Evolutionary conservation across 169 alveolate species (phyloP), one percentile per base, ranked within the genome.

Genomic region (Plasmodium adleri): DNA sequence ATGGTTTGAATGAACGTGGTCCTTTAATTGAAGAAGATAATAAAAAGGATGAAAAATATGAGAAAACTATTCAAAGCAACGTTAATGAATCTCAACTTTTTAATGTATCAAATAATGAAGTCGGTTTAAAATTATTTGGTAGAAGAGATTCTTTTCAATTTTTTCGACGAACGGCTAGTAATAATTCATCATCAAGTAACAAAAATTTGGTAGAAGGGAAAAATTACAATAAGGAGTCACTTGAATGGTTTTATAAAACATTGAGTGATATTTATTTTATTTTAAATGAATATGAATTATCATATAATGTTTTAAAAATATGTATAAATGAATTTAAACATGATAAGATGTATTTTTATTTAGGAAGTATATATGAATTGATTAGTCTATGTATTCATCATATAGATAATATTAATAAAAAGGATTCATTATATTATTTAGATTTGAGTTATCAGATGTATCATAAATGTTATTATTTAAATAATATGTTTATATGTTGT

Each of bases 321-420:
- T 76, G 89, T 71, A 76, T 76, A 43, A 76, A 64, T 17, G 89
- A 76, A 50, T 76, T 76, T 76, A 76, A 76, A 59, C 78, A 76
- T 66, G 76, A 52, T 8, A 76, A 76, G 39, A 9, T 50, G 39
- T 76, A 76, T 63, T 64, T 32, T 71, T 76, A 76, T 45, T 8
- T 76, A 32, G 89, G 78, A 0, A 76, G 15, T 52, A 17, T 76
- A 5, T 76, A 76, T 58, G 75, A 76, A 52, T 59, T 76, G 32
- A 64, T 24, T 22, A 76, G 89, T 43, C 59, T 76, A 45, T 76
- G 72, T 59, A 76, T 76, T 64, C 54, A 49, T 56, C n/a, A 52
- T 58, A 76, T 76, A 72, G 76, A 64, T 8, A 52, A n/a, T 28
- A 49, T 76, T 12, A 76, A 76, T 24, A 76, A 76, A 50, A 76